These are phyloP conservation scores for Yarrowia osloensis DNA, from an alignment of 805 yeast species.

Conservation along the genomic window DNA sequence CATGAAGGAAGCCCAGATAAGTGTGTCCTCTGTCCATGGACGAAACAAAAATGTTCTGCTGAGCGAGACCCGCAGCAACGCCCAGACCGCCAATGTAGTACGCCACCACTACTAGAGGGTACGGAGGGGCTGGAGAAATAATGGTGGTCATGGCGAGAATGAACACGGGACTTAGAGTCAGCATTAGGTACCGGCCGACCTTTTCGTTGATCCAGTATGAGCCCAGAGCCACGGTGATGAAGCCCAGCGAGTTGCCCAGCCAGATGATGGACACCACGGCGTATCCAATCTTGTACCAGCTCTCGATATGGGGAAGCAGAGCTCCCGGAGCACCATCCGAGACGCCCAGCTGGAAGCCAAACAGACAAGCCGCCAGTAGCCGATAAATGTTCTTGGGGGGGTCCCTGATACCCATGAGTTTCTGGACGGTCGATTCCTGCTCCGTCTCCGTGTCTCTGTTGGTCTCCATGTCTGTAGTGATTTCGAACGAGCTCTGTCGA, in stretches of 20 bases:
- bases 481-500: background rate
- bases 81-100: conserved; percentile 23
- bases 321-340: conserved; percentile 26
- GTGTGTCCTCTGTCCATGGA: background rate
- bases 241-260: conserved; percentile 24
- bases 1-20: conserved; percentile 63
- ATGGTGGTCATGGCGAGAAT: conserved; percentile 12
- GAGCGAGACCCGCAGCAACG: conserved; percentile 9
- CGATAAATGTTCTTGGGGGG: conserved; percentile 12
- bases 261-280: conserved; percentile 19
- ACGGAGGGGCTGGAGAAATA: conserved; percentile 18
- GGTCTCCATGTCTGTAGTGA: background rate
- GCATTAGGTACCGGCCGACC: conserved; percentile 8
- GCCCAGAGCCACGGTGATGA: conserved; percentile 14
- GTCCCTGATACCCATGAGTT: conserved; percentile 1
- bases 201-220: conserved; percentile 15
- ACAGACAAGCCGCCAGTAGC: conserved; percentile 1
- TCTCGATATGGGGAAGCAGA: conserved; percentile 20
- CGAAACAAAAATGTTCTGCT: conserved; percentile 18
- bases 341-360: conserved; percentile 12
- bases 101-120: background rate
- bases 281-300: conserved; percentile 18
- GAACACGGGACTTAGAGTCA: conserved; percentile 1
- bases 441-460: background rate
- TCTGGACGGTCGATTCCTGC: background rate